Conservation (phyloP, 2,329 filamentous ascomycete species). For the Aspergillus brunneoviolaceus region DNA sequence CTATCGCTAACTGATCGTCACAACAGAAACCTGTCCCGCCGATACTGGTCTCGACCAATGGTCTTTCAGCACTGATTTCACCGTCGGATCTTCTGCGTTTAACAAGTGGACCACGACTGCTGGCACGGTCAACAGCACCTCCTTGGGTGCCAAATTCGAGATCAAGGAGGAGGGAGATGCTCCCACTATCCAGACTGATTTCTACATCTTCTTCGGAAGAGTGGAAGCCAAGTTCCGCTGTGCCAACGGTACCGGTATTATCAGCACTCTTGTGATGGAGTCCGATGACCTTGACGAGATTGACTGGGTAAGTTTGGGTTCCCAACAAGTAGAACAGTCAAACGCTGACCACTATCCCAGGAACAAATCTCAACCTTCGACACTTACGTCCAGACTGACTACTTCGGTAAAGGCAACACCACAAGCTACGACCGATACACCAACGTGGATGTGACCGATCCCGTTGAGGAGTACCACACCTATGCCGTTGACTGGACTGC, state of each 20-base stretch:
- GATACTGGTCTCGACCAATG: constrained; percentile 65
- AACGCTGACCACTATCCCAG: constrained; percentile 35
- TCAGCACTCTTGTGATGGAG: constrained; percentile 85
- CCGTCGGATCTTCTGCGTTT: constrained; percentile 53
- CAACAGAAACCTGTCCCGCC: constrained; percentile 58
- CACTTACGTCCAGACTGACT: constrained; percentile 70
- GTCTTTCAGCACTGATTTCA: constrained; percentile 37
- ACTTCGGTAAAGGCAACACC: constrained; percentile 90
- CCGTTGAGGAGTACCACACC: constrained; percentile 49
- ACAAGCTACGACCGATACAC: constrained; percentile 77
- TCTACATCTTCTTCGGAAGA: constrained; percentile 98
- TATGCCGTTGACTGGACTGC: constrained; percentile 64
- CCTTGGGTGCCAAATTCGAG: constrained; percentile 76
- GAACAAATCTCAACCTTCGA: constrained; percentile 38
- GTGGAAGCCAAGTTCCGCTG: constrained; percentile 83
- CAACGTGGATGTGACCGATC: constrained; percentile 66
- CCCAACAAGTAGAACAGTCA: constrained; percentile 51
- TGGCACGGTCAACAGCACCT: constrained; percentile 62
- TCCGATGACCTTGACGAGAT: constrained; percentile 94
- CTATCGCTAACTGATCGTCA: neutral
- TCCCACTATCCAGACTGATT: constrained; percentile 80
- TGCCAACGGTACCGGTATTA: constrained; percentile 85
- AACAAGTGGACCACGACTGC: constrained; percentile 66
- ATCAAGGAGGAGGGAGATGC: constrained; percentile 75
- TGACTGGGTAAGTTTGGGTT: constrained; percentile 82